Evolutionary conservation across 2,329 filamentous ascomycete species (phyloP).

Genomic region (Dendryphion nanum): DNA sequence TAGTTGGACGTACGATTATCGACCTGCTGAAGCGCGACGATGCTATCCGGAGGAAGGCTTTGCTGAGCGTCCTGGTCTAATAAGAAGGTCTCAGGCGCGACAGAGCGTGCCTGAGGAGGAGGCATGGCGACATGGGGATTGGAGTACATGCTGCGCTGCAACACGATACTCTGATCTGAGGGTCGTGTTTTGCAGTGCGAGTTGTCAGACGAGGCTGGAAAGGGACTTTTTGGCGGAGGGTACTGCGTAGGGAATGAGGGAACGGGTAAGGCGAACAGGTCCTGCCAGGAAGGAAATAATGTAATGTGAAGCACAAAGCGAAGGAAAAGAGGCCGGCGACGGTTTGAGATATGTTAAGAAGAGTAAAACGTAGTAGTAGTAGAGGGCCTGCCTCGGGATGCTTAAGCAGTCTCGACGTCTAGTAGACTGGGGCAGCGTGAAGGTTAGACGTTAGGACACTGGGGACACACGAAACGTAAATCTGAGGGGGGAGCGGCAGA

Average conservation of each 20-base stretch:
- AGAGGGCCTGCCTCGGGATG: constrained; percentile 38
- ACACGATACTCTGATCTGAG: constrained; percentile 29
- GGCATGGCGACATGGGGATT: constrained; percentile 70
- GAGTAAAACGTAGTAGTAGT: constrained; percentile 33
- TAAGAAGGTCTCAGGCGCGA: constrained; percentile 97
- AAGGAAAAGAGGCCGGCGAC: constrained; percentile 33
- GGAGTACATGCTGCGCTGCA: constrained; percentile 49
- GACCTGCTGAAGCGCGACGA: constrained; percentile 96
- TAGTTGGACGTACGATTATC: constrained; percentile 77
- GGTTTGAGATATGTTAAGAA: constrained; percentile 37
- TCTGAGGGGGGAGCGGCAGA: constrained; percentile 37
- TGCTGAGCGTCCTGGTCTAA: constrained; percentile 96
- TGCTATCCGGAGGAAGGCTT: constrained; percentile 90
- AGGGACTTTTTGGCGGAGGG: background rate
- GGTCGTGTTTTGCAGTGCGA: constrained; percentile 24
- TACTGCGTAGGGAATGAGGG: constrained; percentile 23
- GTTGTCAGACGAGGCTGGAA: constrained; percentile 28
- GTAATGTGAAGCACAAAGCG: constrained; percentile 37
- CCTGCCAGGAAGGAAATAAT: constrained; percentile 39
- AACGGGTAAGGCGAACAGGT: constrained; percentile 31
- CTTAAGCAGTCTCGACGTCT: constrained; percentile 33
- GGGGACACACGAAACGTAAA: constrained; percentile 39
- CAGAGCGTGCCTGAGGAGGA: constrained; percentile 65
- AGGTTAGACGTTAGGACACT: constrained; percentile 25
- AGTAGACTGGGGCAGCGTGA: constrained; percentile 25